Base-by-base conservation (phyloP, 2,329 filamentous ascomycete species). In the Penicillium sp. region DNA sequence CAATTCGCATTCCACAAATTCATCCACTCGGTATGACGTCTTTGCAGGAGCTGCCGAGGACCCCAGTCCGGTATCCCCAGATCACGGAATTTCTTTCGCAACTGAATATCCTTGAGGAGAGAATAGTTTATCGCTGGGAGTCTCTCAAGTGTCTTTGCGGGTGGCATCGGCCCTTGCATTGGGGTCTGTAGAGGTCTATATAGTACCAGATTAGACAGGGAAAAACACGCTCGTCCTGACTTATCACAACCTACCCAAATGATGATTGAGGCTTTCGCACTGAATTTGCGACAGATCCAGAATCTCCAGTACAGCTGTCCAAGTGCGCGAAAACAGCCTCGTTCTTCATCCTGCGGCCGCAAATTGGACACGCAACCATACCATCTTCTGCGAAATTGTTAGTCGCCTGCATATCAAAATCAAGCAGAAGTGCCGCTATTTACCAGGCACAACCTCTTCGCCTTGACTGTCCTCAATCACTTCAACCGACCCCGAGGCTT, bases 1-100 rank as follows among this genome's bases (percentile, higher is more conserved):
- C 90, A 95, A 65, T 98, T 98, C 9, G 94, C 88, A 66, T 98
- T 98, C 86, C 89, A 96, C 13, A 98, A 72, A 34, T 93, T 96
- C 44, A 93, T 78, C 90, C 90, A 98, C 68, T 98, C 93, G 25
- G 81, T 88, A 62, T 97, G 90, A 13, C 94, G 81, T 55, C 78
- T 80, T 64, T 91, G 85, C 46, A 97, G 74, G 1, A 90, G 75
- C 39, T 77, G 73, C 39, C 85, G 85, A 0, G 77, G 69, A 1
- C 93, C 93, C 50, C 73, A 76, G 8, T 76, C 79, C 0, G 88
- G 84, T 48, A 97, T 83, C 1, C 90, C 89, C 1, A 93, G 75
- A 3, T 95, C 89, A 13, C 75, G 67, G 37, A 98, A 73, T 69
- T 95, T 97, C 63, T 88, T 93, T 42, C 84, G 81, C 45, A 98